Base-by-base conservation (phyloP, 225 moss, liverwort and hornwort species). In the Sphagnum tenellum region DNA sequence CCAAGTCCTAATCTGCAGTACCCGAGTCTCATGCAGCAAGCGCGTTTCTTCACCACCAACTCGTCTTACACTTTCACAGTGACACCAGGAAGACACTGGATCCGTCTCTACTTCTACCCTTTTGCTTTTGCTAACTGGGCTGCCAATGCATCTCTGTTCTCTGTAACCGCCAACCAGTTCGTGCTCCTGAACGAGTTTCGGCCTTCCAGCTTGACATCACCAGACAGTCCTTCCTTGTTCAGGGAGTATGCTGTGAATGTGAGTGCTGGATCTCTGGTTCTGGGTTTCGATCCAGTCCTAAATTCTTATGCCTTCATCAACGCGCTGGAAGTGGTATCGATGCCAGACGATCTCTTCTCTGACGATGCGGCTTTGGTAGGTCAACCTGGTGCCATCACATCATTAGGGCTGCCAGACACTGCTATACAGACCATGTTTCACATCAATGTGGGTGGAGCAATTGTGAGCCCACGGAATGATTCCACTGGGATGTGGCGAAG, bases 41-140 rank as follows among this genome's bases (percentile, higher is more conserved):
- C 94, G 2, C 74, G 94, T 45, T 64, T 94, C 45, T 94, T 94
- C 54, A 46, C 71, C 0, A 49, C 53, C 2, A 76, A 69, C 54
- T 71, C 85, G 7, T 64, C 75, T 4, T 94, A 91, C 85, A 83
- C 81, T 2, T 79, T 94, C 47, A 79, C 72, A 0, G 83, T 94
- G 12, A n/a, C 72, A 0, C 48, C 78, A 0, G 89, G 91, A 5
- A 66, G 78, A 10, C 74, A 86, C 9, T 91, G 82, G 70, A 10
- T 94, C 57, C 85, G 94, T 1, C 66, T 94, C 7, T 79, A 90
- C 65, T 94, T 94, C 64, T 88, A 76, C 49, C 85, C 94, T 0
- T 85, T 91, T 29, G 57, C 67, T 7, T 84, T 67, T 57, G 48
- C 70, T 13, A 79, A 65, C 63, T 90, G 65, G 64, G 52, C 68